phyloP scores from a whole-genome alignment of 2,329 filamentous ascomycete genomes.

The Colletotrichum orchidophilum region DNA sequence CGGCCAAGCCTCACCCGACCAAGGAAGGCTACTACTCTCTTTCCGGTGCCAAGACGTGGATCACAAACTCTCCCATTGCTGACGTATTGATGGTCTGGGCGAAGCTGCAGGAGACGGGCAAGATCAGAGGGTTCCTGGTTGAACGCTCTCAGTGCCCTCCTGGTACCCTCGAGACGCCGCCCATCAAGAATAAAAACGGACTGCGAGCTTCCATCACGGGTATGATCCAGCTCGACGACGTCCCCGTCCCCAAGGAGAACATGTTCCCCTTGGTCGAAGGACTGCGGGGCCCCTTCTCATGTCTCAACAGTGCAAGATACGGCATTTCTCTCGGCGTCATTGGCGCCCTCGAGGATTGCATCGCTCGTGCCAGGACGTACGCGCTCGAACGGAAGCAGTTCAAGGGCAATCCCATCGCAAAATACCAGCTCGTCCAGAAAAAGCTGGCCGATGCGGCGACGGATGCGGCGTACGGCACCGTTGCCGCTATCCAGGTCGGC shows the following conservation, averaged over 20 bases:
- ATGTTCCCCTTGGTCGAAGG: slow-evolving; percentile 95
- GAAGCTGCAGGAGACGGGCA: slow-evolving; percentile 88
- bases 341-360: slow-evolving; percentile 92
- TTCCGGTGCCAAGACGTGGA: slow-evolving; percentile 91
- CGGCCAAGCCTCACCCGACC: slow-evolving; percentile 83
- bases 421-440: slow-evolving; percentile 97
- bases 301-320: slow-evolving; percentile 91
- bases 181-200: slow-evolving; percentile 95
- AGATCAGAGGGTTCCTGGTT: slow-evolving; percentile 92
- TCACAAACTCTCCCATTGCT: slow-evolving; percentile 91
- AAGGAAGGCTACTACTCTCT: slow-evolving; percentile 85
- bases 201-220: slow-evolving; percentile 93
- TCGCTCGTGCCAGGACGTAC: slow-evolving; percentile 83
- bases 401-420: slow-evolving; percentile 92
- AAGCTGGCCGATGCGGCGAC: slow-evolving; percentile 94
- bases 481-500: slow-evolving; percentile 90
- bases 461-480: slow-evolving; percentile 89
- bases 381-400: slow-evolving; percentile 95
- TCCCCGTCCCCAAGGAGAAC: slow-evolving; percentile 87
- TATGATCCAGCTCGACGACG: slow-evolving; percentile 96
- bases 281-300: slow-evolving; percentile 88
- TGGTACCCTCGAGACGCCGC: slow-evolving; percentile 89
- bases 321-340: slow-evolving; percentile 95
- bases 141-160: slow-evolving; percentile 86
- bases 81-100: slow-evolving; percentile 92